Conservation (phyloP, 345 rosid genomes). For the Arabidopsis arenosa region DNA sequence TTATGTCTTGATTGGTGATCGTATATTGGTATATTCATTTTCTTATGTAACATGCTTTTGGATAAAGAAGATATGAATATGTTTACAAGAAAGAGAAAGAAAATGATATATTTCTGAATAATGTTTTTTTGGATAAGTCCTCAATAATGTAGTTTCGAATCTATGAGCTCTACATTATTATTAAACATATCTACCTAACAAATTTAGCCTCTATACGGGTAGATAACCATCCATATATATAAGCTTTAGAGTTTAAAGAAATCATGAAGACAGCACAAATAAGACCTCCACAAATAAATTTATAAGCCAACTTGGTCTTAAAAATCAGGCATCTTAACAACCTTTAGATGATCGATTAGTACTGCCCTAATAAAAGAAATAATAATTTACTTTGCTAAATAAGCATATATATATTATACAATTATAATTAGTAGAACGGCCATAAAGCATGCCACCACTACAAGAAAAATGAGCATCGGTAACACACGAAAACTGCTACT, state of each 20-base stretch:
- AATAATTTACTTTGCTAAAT: not conserved
- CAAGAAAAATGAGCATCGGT: too few relatives aligned
- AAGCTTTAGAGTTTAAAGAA: not conserved
- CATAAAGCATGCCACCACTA: constrained; percentile 32
- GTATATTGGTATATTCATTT: not conserved
- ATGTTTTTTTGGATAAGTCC: not conserved
- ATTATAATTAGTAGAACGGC: constrained; percentile 16
- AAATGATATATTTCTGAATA: not conserved
- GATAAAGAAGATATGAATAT: constrained; percentile 3
- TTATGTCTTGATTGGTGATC: constrained; percentile 6
- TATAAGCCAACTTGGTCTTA: not conserved
- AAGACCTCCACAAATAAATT: constrained; percentile 11
- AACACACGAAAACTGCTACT: too few relatives aligned
- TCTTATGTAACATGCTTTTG: not conserved
- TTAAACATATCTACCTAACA: not conserved
- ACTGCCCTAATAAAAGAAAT: not conserved
- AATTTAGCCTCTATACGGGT: not conserved
- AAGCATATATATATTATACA: not conserved
- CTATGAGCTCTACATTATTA: not conserved
- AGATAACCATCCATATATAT: not conserved
- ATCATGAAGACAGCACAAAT: constrained; percentile 27
- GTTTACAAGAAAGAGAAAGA: not conserved
- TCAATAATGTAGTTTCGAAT: constrained; percentile 7
- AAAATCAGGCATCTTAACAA: not conserved
- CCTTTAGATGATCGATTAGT: constrained; percentile 9